These are phyloP conservation scores for Herpetomonas samuelpessoai DNA, from an alignment of 208 protist genomes.

Conservation along the genomic window DNA sequence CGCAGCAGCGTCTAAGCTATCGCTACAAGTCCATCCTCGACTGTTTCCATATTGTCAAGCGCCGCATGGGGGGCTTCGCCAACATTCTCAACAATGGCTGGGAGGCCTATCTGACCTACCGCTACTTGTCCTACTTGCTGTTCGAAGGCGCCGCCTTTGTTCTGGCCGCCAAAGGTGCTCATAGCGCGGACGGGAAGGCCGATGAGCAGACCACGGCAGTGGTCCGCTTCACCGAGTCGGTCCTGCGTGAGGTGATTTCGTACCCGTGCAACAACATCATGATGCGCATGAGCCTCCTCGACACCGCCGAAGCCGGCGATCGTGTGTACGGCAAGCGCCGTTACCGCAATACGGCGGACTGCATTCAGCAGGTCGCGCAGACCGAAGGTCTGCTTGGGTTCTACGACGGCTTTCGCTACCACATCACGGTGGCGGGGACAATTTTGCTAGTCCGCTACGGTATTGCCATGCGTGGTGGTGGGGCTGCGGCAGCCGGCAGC, in stretches of 20 bases:
- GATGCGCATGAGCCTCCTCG: slow-evolving; percentile 4
- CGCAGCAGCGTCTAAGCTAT: background rate
- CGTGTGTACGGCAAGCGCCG: slow-evolving; percentile 2
- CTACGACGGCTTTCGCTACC: slow-evolving; percentile 25
- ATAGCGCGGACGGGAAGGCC: slow-evolving; percentile 7
- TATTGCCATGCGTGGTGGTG: background rate
- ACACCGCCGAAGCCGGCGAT: slow-evolving; percentile 28
- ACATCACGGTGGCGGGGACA: background rate
- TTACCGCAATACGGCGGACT: slow-evolving; percentile 22
- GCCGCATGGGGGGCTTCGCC: background rate
- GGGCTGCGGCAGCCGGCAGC: no score
- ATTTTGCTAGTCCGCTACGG: slow-evolving; percentile 1
- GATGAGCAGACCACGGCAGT: slow-evolving; percentile 19
- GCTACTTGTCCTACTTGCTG: slow-evolving; percentile 3
- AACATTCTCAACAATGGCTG: slow-evolving; percentile 5
- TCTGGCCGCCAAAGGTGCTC: background rate
- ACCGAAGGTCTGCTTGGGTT: slow-evolving; percentile 28
- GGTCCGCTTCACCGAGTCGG: slow-evolving; percentile 30
- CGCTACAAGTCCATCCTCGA: background rate
- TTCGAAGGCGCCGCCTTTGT: slow-evolving; percentile 2
- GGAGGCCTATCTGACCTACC: slow-evolving; percentile 1
- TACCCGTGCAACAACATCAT: slow-evolving; percentile 8
- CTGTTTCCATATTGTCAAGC: background rate
- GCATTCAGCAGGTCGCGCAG: slow-evolving; percentile 23
- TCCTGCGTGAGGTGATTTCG: slow-evolving; percentile 17